These are phyloP conservation scores for Boletellus ananiceps DNA, from an alignment of 768 basidiomycete genomes.

Conservation along the genomic window DNA sequence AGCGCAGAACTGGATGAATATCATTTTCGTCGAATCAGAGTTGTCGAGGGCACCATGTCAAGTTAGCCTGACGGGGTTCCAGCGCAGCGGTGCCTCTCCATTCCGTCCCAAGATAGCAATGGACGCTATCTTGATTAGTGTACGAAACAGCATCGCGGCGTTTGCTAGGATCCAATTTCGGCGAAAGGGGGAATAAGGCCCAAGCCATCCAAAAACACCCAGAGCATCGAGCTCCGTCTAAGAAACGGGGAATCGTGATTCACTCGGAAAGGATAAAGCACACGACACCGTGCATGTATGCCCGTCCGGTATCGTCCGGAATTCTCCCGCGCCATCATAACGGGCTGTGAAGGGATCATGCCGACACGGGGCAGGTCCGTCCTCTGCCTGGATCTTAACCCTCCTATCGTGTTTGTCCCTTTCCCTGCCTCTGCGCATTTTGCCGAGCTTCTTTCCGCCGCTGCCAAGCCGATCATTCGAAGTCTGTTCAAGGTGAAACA, in stretches of 20 bases:
- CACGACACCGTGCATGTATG: background rate
- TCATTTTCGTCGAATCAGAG: conserved; percentile 21
- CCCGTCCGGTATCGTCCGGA: conserved; percentile 20
- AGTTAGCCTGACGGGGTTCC: conserved; percentile 1
- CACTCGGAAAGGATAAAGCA: background rate
- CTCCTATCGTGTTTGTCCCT: conserved; percentile 9
- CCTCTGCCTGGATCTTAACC: conserved; percentile 7
- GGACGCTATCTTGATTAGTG: conserved; percentile 5
- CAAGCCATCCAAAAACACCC: background rate
- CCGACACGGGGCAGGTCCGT: background rate
- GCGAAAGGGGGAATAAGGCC: conserved; percentile 3
- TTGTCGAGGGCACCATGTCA: conserved; percentile 15
- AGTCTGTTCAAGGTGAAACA: conserved; percentile 13
- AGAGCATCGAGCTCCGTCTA: background rate
- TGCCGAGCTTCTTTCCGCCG: conserved; percentile 20
- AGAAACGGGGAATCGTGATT: conserved; percentile 1
- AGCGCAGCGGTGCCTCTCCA: background rate
- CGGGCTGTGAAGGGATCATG: conserved; percentile 4
- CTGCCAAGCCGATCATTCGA: conserved; percentile 22
- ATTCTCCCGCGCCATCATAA: conserved; percentile 12
- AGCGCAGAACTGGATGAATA: conserved; percentile 1
- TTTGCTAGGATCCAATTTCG: conserved; percentile 2
- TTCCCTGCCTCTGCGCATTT: conserved; percentile 13
- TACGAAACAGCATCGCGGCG: conserved; percentile 9
- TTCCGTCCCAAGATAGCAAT: conserved; percentile 3